These are phyloP conservation scores for Neonectria neomacrospora DNA, from an alignment of 2,329 filamentous ascomycete genomes.

Conservation along the genomic window DNA sequence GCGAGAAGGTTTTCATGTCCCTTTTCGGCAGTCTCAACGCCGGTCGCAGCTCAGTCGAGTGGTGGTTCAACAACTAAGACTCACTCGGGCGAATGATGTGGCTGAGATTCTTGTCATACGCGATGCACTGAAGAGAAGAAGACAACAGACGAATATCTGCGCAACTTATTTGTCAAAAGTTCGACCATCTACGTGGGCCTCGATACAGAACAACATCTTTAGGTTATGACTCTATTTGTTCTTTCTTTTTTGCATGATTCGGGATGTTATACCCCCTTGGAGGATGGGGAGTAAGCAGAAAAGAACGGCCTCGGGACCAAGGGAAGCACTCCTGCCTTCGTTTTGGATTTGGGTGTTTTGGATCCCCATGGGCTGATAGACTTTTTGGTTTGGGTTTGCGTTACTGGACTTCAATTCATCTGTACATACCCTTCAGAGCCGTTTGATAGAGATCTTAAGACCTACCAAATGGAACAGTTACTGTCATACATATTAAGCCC, in stretches of 20 bases:
- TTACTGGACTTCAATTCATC: constrained; percentile 1
- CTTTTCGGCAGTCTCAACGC: constrained; percentile 59
- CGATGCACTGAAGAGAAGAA: constrained; percentile 2
- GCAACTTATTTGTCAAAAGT: background rate
- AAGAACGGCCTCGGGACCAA: constrained; percentile 20
- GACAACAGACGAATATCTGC: constrained; percentile 11
- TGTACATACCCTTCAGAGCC: constrained; percentile 16
- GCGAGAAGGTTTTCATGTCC: constrained; percentile 64
- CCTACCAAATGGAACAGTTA: background rate
- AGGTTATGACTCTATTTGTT: constrained; percentile 31
- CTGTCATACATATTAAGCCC: no score
- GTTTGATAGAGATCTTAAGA: constrained; percentile 4
- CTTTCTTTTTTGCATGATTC: constrained; percentile 39
- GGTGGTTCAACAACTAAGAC: constrained; percentile 59
- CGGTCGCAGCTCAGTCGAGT: constrained; percentile 56
- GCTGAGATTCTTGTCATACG: background rate
- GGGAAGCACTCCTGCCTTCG: constrained; percentile 13
- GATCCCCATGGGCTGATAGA: constrained; percentile 36
- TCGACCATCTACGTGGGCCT: background rate
- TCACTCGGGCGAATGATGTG: background rate
- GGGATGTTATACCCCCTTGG: constrained; percentile 35
- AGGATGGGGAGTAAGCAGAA: constrained; percentile 34
- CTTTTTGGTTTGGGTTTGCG: constrained; percentile 10
- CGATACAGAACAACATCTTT: constrained; percentile 27
- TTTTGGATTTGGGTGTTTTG: constrained; percentile 43